A percentile compares a stretch with the other conserved stretches of the same genome.
These are phyloP conservation scores for Penicillium vulpinum DNA, from an alignment of 2,329 filamentous ascomycete species.

Conservation along the genomic window DNA sequence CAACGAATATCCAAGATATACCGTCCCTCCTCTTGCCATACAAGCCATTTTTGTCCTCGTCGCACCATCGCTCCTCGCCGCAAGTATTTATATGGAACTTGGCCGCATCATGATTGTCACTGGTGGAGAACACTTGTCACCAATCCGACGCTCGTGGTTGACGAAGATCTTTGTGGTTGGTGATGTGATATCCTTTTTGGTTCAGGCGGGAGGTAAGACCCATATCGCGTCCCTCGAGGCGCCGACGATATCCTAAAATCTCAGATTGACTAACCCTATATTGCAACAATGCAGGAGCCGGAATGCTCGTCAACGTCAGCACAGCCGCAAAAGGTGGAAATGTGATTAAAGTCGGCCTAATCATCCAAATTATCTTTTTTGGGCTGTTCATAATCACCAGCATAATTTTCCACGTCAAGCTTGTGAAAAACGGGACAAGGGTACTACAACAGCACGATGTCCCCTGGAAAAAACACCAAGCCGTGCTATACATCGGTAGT, in stretches of 20 bases:
- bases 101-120: conserved; percentile 27
- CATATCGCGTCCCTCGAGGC: not conserved
- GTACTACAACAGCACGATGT: not conserved
- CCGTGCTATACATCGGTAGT: not conserved
- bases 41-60: conserved; percentile 34
- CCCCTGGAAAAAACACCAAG: not conserved
- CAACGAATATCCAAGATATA: not conserved
- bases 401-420: not conserved
- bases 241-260: too few relatives aligned
- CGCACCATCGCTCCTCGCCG: conserved; percentile 33
- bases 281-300: not conserved
- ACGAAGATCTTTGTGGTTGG: conserved; percentile 35
- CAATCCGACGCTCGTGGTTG: conserved; percentile 25
- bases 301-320: not conserved
- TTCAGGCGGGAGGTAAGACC: conserved; percentile 31
- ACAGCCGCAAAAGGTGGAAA: not conserved
- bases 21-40: not conserved
- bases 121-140: conserved; percentile 20
- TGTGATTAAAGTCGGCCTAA: not conserved
- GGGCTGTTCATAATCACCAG: not conserved
- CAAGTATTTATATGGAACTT: conserved; percentile 34
- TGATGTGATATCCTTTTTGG: conserved; percentile 31
- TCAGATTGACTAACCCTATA: not conserved
- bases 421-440: not conserved
- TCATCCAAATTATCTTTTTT: not conserved